Conservation (phyloP, 2,329 filamentous ascomycete genomes). For the Podosphaera xanthii region DNA sequence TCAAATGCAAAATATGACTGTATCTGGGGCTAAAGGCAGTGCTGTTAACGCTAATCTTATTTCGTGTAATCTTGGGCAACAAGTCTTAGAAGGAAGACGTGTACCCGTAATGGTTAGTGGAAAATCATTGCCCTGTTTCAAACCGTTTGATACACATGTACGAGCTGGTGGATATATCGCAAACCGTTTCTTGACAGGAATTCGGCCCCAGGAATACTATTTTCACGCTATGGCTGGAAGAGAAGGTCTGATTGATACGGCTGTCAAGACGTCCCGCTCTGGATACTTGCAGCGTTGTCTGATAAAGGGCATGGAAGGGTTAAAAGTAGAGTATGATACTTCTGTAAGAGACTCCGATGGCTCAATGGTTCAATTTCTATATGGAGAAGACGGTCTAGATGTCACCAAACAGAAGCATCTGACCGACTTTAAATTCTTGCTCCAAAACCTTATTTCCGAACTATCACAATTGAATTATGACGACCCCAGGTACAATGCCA, state of each 20-base stretch:
- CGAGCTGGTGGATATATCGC: slow-evolving; percentile 84
- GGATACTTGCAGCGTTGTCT: slow-evolving; percentile 92
- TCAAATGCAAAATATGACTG: slow-evolving; percentile 98
- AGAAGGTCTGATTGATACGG: slow-evolving; percentile 95
- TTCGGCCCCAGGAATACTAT: slow-evolving; percentile 92
- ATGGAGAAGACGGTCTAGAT: slow-evolving; percentile 89
- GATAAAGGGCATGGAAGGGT: slow-evolving; percentile 95
- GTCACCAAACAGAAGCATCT: slow-evolving; percentile 87
- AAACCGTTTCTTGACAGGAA: slow-evolving; percentile 92
- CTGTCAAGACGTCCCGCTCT: slow-evolving; percentile 92
- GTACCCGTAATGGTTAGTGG: slow-evolving; percentile 96
- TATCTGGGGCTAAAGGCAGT: slow-evolving; percentile 82
- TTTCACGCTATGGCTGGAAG: slow-evolving; percentile 99
- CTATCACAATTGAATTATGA: slow-evolving; percentile 52
- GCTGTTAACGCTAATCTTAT: slow-evolving; percentile 92
- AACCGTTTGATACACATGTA: slow-evolving; percentile 70
- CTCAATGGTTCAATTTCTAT: slow-evolving; percentile 80
- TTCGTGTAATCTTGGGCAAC: slow-evolving; percentile 90
- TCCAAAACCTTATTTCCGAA: slow-evolving; percentile 65
- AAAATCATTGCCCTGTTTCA: slow-evolving; percentile 86
- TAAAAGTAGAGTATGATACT: slow-evolving; percentile 79
- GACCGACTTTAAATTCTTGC: slow-evolving; percentile 70
- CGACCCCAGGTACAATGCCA: slow-evolving; percentile 28
- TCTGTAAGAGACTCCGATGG: slow-evolving; percentile 90
- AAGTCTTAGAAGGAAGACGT: slow-evolving; percentile 81